Conservation (phyloP, 2,329 filamentous ascomycete species). For the Endocalyx cinctus region DNA sequence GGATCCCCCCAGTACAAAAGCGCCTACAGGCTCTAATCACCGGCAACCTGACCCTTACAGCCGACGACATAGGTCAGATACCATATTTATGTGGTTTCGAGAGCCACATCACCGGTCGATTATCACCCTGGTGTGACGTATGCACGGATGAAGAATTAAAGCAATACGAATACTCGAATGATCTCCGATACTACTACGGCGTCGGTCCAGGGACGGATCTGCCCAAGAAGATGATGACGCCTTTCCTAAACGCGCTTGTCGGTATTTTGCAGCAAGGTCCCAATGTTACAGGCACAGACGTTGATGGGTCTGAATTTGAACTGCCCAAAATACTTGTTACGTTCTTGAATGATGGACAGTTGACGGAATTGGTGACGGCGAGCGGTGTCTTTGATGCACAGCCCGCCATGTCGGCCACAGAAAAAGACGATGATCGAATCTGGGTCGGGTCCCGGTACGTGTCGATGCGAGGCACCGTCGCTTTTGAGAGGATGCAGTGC, state of each 20-base stretch:
- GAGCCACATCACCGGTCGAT: slow-evolving; percentile 57
- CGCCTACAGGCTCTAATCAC: slow-evolving; percentile 50
- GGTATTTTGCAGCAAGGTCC: slow-evolving; percentile 49
- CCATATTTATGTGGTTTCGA: slow-evolving; percentile 71
- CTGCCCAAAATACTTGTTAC: slow-evolving; percentile 55
- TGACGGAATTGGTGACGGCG: slow-evolving; percentile 55
- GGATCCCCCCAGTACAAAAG: slow-evolving; percentile 47
- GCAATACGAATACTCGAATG: slow-evolving; percentile 63
- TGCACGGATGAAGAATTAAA: slow-evolving; percentile 59
- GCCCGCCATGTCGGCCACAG: slow-evolving; percentile 39
- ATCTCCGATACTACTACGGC: slow-evolving; percentile 65
- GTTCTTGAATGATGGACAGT: slow-evolving; percentile 64
- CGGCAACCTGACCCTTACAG: slow-evolving; percentile 50
- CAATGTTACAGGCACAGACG: slow-evolving; percentile 39
- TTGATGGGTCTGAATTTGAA: slow-evolving; percentile 40
- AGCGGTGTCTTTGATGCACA: slow-evolving; percentile 59
- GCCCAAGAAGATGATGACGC: slow-evolving; percentile 55
- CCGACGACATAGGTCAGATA: slow-evolving; percentile 51
- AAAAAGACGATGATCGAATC: slow-evolving; percentile 41
- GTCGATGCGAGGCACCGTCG: slow-evolving; percentile 61
- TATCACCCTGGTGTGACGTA: slow-evolving; percentile 59
- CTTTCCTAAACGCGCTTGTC: slow-evolving; percentile 52
- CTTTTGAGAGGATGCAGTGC: slow-evolving; percentile 60
- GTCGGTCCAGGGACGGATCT: slow-evolving; percentile 52
- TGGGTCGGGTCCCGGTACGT: slow-evolving; percentile 54